A percentile compares a stretch with the other conserved stretches of the same genome.
Evolutionary conservation across 495 filamentous ascomycete genomes (phyloP).

Genomic region (Podospora sp.): DNA sequence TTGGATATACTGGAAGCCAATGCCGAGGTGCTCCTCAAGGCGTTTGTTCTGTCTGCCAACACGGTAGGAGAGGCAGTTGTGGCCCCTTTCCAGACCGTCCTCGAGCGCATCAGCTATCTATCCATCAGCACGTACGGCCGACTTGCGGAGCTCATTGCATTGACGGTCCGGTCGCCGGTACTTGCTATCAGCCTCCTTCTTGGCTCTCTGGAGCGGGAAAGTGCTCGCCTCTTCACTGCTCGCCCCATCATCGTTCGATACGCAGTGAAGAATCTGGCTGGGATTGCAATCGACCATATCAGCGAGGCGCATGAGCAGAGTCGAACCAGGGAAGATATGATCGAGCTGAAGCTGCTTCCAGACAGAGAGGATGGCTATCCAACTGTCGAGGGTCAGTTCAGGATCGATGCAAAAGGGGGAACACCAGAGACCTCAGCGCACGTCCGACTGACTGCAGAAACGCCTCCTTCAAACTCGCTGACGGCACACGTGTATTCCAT

Average conservation of each 20-base stretch:
- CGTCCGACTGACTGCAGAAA: conserved; percentile 44
- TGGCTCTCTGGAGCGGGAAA: conserved; percentile 45
- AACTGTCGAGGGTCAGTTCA: conserved; percentile 38
- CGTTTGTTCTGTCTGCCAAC: conserved; percentile 39
- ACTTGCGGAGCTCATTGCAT: conserved; percentile 44
- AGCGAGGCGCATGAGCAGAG: conserved; percentile 44
- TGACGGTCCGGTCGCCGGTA: conserved; percentile 45
- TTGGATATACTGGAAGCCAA: not conserved
- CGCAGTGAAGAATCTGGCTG: conserved; percentile 44
- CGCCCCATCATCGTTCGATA: conserved; percentile 33
- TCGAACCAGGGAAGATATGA: conserved; percentile 33
- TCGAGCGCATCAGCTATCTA: conserved; percentile 35
- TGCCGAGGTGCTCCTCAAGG: conserved; percentile 34
- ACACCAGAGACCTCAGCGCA: conserved; percentile 42
- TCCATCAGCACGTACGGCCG: conserved; percentile 34
- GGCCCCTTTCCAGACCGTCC: conserved; percentile 41
- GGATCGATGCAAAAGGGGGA: conserved; percentile 45
- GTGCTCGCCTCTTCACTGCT: conserved; percentile 39
- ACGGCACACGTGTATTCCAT: conserved; percentile 37
- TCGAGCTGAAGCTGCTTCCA: conserved; percentile 33
- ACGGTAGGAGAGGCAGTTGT: conserved; percentile 41
- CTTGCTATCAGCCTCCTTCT: conserved; percentile 50
- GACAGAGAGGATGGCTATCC: conserved; percentile 25
- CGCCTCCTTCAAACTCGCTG: conserved; percentile 39
- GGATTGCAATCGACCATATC: conserved; percentile 54